Evolutionary conservation across 257 asterid species (phyloP).

Genomic region (Knoxia roxburghii): DNA sequence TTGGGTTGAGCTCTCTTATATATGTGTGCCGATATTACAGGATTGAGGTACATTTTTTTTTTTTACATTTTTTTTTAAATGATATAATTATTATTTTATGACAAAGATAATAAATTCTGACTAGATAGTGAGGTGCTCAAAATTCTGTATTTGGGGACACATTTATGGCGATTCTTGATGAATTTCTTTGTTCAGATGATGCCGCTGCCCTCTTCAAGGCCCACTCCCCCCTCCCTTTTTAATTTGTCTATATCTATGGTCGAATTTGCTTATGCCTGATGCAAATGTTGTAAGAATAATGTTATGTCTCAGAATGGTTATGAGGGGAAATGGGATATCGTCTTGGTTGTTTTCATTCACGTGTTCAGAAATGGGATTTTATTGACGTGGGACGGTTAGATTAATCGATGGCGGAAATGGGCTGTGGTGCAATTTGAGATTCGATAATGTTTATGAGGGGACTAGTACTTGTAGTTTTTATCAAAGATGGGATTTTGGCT

Average conservation of each 20-base stretch:
- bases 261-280: background rate
- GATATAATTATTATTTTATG: no score
- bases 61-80: no score
- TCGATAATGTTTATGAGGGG: background rate
- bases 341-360: background rate
- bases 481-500: no score
- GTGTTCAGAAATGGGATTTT: constrained; percentile 1
- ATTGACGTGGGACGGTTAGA: background rate
- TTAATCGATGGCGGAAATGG: background rate
- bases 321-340: background rate
- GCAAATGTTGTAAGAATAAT: background rate
- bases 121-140: no score
- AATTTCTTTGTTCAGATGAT: constrained; percentile 8
- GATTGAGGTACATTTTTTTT: no score
- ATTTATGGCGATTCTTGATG: constrained; percentile 54
- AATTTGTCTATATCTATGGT: no score
- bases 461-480: background rate
- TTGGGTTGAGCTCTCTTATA: no score
- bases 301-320: background rate
- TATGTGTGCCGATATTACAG: no score
- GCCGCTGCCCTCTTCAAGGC: constrained; percentile 46
- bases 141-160: no score
- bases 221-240: no score
- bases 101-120: no score
- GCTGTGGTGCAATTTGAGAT: background rate